Base-by-base conservation (phyloP, 495 filamentous ascomycete genomes). In the Lepidopterella palustris region DNA sequence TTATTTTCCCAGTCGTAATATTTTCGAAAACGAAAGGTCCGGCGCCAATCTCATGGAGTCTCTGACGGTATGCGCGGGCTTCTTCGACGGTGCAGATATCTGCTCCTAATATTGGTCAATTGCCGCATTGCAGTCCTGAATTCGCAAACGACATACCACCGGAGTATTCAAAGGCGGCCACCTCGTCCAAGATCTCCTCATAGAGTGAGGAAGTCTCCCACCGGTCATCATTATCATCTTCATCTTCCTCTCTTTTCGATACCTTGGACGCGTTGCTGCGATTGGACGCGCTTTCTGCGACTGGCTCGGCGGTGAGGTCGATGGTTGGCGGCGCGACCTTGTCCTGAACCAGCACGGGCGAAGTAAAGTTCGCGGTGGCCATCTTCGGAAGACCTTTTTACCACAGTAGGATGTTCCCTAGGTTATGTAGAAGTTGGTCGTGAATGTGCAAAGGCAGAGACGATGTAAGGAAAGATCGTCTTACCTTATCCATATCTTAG, bases 61-160 rank as follows among this genome's bases (percentile, higher is more conserved):
- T 80, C 51, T 86, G 78, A 53, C 88, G 82, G 70, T 81, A 88
- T 5, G 76, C 71, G 40, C 81, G 65, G 8, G 88, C 85, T 72
- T 97, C 87, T 32, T 90, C 85, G 0, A 83, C 73, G 2, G 88
- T 87, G 74, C 89, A 95, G 23, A 81, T 80, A 58, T 83, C 84
- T 39, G 24, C 32, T 15, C 51, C 59, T 66, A 29, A 29, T 13
- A 35, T 11, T 31, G 24, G 51, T 62, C 24, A 59, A 47, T 32
- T 15, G 56, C 24, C 47, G 35, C 20, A 24, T 20, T n/a, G 35
- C 23, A 24, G 21, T 47, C 45, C 32, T 31, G 27, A 29, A 47
- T 25, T 35, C 35, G 32, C 29, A 45, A 13, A 20, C 28, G 59
- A 63, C 59, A 49, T 57, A 65, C 66, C 58, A 52, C 66, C 64